A percentile compares a stretch with the other conserved stretches of the same genome.
These are phyloP conservation scores for Pochonia chlamydosporia DNA, from an alignment of 2,329 filamentous ascomycete genomes.

Conservation along the genomic window DNA sequence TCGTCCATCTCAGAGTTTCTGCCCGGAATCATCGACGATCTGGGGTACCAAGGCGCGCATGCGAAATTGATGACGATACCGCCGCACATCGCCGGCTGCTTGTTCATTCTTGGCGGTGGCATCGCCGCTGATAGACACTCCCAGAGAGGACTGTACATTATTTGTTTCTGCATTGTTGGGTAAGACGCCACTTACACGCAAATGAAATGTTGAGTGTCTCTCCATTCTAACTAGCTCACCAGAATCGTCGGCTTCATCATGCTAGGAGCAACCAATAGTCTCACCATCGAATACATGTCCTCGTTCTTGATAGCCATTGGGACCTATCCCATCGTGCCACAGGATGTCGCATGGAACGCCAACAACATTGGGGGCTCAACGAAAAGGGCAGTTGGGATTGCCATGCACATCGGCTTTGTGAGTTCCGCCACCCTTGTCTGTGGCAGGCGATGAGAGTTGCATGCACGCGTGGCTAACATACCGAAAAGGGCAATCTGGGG, in stretches of 20 bases:
- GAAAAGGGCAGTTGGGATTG: conserved; percentile 50
- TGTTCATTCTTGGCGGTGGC: conserved; percentile 32
- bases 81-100: conserved; percentile 30
- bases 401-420: conserved; percentile 45
- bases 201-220: too few species aligned
- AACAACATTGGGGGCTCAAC: conserved; percentile 51
- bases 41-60: conserved; percentile 29
- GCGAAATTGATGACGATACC: conserved; percentile 34
- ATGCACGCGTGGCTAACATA: conserved; percentile 10
- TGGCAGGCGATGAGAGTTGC: not conserved
- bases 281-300: conserved; percentile 40
- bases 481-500: conserved; percentile 29
- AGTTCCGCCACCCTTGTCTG: conserved; percentile 11
- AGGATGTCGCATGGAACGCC: conserved; percentile 53
- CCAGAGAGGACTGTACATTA: conserved; percentile 33
- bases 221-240: not conserved
- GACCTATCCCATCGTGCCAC: conserved; percentile 48
- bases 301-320: conserved; percentile 35
- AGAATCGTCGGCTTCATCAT: conserved; percentile 29
- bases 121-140: conserved; percentile 34
- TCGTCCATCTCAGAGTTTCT: conserved; percentile 33
- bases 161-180: conserved; percentile 28
- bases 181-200: too few species aligned
- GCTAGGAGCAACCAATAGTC: conserved; percentile 24
- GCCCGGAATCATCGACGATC: conserved; percentile 28